A percentile compares a stretch with the other conserved stretches of the same genome.
Conservation (phyloP, 2,329 filamentous ascomycete species). For the Pseudogymnoascus sp. region DNA sequence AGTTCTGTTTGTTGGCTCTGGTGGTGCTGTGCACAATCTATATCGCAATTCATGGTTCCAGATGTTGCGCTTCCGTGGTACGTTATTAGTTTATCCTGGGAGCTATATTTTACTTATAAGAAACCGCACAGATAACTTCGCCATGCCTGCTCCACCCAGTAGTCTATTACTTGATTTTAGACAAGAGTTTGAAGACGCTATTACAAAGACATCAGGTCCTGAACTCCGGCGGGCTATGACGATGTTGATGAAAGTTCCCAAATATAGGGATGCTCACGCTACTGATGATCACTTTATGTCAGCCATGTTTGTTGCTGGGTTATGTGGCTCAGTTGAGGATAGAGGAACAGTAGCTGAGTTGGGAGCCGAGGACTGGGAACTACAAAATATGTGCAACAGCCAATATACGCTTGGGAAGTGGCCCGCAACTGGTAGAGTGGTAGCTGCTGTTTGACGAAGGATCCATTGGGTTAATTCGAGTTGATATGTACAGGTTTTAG, state of each 20-base stretch:
- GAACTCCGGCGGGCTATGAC: constrained; percentile 47
- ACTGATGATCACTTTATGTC: constrained; percentile 67
- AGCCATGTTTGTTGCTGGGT: constrained; percentile 55
- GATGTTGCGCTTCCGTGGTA: constrained; percentile 41
- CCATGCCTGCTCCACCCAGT: constrained; percentile 50
- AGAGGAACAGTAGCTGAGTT: constrained; percentile 35
- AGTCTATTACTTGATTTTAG: constrained; percentile 58
- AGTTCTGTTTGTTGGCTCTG: constrained; percentile 50
- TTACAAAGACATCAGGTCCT: constrained; percentile 48
- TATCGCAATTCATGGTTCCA: constrained; percentile 60
- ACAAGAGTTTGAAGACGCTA: constrained; percentile 55
- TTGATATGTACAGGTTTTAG: not conserved
- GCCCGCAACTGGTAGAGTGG: constrained; percentile 11
- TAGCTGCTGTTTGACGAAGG: not conserved
- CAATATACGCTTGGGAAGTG: constrained; percentile 49
- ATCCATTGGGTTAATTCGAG: not conserved
- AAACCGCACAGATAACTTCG: constrained; percentile 48
- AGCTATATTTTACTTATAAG: not conserved
- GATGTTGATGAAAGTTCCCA: constrained; percentile 60
- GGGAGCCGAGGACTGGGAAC: constrained; percentile 58
- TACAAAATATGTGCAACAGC: constrained; percentile 58
- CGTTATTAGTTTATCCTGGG: not conserved
- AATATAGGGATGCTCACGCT: constrained; percentile 58
- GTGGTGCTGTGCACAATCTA: constrained; percentile 65
- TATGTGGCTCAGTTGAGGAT: constrained; percentile 43